These are phyloP conservation scores for Chlorella sp. DNA, from an alignment of 139 green algal genomes.

Conservation along the genomic window DNA sequence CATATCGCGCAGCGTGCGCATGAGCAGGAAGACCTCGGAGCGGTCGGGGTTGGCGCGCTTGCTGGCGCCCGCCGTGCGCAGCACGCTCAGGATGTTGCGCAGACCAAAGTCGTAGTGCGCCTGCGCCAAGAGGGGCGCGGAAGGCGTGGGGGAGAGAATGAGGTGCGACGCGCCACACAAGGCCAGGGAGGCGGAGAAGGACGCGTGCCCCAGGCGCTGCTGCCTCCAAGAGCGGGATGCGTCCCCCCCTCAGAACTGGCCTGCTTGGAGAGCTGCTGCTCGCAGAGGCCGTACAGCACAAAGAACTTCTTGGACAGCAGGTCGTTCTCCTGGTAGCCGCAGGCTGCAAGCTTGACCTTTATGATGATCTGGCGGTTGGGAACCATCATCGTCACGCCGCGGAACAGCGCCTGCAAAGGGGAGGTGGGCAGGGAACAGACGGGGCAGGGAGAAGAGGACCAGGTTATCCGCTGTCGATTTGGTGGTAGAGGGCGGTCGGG, in stretches of 20 bases:
- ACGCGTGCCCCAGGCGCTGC: too few species aligned
- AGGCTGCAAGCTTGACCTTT: constrained; percentile 94
- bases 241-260: too few species aligned
- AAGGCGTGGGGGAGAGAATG: too few species aligned
- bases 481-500: neutral
- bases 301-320: constrained; percentile 95
- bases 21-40: constrained; percentile 72
- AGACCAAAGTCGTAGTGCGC: constrained; percentile 98
- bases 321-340: constrained; percentile 94
- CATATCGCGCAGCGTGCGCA: constrained; percentile 93
- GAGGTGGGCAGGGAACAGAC: too few species aligned
- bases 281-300: constrained; percentile 94
- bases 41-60: constrained; percentile 89
- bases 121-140: too few species aligned
- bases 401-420: constrained; percentile 76
- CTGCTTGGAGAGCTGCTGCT: constrained; percentile 98
- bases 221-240: too few species aligned
- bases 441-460: neutral
- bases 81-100: constrained; percentile 93
- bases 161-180: too few species aligned
- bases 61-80: constrained; percentile 84
- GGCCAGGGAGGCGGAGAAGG: too few species aligned
- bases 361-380: constrained; percentile 97
- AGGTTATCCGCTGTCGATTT: neutral
- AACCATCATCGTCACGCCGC: constrained; percentile 98